Conservation (phyloP, 2,329 filamentous ascomycete genomes). For the Cercospora berteroae region DNA sequence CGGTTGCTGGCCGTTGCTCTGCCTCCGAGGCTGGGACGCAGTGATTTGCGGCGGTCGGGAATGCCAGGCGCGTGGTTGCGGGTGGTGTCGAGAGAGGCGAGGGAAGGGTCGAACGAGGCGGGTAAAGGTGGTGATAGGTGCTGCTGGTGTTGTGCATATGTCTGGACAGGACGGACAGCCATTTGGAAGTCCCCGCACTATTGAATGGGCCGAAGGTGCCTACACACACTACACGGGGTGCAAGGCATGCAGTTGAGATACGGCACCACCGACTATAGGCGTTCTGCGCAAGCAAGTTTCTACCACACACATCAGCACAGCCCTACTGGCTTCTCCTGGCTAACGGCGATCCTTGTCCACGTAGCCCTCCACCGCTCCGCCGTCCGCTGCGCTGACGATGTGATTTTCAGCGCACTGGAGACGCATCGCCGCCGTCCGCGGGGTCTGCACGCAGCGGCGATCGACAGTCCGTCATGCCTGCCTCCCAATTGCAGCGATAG, state of each 20-base stretch:
- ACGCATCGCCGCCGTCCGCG: neutral
- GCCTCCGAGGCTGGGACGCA: constrained; percentile 19
- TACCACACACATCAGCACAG: neutral
- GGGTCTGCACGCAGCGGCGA: neutral
- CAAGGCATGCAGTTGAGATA: neutral
- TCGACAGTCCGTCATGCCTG: neutral
- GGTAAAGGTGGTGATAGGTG: neutral
- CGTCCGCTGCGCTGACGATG: neutral
- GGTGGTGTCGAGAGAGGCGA: neutral
- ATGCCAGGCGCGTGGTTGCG: constrained; percentile 35
- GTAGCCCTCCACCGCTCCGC: neutral
- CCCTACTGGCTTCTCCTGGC: neutral
- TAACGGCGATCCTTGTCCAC: neutral
- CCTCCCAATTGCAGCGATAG: neutral
- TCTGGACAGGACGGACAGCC: neutral
- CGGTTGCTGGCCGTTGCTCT: constrained; percentile 16
- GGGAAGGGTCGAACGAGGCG: neutral
- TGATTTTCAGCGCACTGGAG: neutral
- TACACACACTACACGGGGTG: neutral
- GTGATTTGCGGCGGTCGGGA: constrained; percentile 29
- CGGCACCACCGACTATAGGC: neutral
- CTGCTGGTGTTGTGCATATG: neutral
- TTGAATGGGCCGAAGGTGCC: neutral
- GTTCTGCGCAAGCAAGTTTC: neutral
- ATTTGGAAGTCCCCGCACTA: neutral